Evolutionary conservation across 441 rosid species (phyloP).

Genomic region (Macaranga tanarius): DNA sequence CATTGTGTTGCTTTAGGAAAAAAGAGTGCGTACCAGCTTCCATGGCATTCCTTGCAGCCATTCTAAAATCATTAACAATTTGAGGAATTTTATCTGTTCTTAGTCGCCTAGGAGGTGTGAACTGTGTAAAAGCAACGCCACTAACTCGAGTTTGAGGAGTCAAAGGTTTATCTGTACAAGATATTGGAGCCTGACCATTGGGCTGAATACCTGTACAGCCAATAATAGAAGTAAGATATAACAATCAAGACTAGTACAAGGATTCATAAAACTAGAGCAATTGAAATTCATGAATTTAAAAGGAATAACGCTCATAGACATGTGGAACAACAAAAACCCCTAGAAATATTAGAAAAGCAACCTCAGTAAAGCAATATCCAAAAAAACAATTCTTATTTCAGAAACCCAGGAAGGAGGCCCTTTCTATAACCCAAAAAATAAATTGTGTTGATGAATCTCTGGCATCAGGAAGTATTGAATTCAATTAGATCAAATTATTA

Average conservation of each 20-base stretch:
- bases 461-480: no score
- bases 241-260: conserved; percentile 31
- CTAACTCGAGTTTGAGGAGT: conserved; percentile 42
- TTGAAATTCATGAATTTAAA: neutral
- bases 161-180: conserved; percentile 31
- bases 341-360: no score
- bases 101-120: conserved; percentile 53
- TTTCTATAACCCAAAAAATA: no score
- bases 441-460: no score
- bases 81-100: conserved; percentile 42
- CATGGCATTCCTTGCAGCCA: conserved; percentile 61
- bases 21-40: conserved; percentile 39
- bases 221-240: neutral
- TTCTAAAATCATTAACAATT: conserved; percentile 47
- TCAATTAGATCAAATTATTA: no score
- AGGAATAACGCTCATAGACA: no score
- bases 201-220: conserved; percentile 26
- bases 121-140: conserved; percentile 47
- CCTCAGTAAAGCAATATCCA: no score
- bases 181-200: conserved; percentile 38
- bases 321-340: neutral
- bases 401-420: no score
- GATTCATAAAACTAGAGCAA: conserved; percentile 24
- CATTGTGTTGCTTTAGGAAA: neutral
- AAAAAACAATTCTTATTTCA: no score